Evolutionary conservation across 345 rosid genomes (phyloP), one percentile per base, ranked within the genome.

Genomic region (Stellera chamaejasme): DNA sequence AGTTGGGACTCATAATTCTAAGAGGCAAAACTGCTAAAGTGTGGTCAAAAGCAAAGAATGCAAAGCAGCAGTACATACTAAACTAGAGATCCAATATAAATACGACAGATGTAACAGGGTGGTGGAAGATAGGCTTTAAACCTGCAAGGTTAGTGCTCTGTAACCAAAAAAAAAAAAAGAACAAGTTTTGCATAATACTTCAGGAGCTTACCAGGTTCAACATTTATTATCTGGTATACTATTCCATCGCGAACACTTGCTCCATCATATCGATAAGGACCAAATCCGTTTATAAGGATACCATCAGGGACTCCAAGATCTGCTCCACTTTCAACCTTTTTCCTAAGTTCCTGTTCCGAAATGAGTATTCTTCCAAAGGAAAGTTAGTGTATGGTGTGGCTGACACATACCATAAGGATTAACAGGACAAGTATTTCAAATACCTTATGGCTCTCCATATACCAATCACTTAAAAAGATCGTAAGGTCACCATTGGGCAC

Each of bases 281-380:
- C 94, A 32, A 83, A 62, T 48, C 98, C 96, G 60, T 91, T 91
- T 5, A 91, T 79, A 50, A 87, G 60, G 67, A 85, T 60, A 55
- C 96, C 96, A 59, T 83, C 86, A 11, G 98, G 95, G 78, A 65
- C 72, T 67, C 92, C 88, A 55, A 82, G 69, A 66, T 75, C 77
- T 47, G 45, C 64, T 54, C 77, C 80, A 39, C 72, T 69, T 72
- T 88, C 88, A 62, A 87, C 69, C 59, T 80, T 82, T 72, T 78
- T 77, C 72, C 96, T 81, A 60, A 85, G 70, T 66, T 81, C 76
- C 96, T 91, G 79, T 63, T 72, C 52, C 66, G 65, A 51, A 58
- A 13, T 23, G 57, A 14, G 50, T 52, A 45, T 47, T 10, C n/a
- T 45, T 64, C 36, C 66, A 13, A 4, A 49, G 13, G 48, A 46